A percentile compares a stretch with the other conserved stretches of the same genome.
These are phyloP conservation scores for Camelina neglecta DNA, from an alignment of 345 rosid genomes.

Conservation along the genomic window DNA sequence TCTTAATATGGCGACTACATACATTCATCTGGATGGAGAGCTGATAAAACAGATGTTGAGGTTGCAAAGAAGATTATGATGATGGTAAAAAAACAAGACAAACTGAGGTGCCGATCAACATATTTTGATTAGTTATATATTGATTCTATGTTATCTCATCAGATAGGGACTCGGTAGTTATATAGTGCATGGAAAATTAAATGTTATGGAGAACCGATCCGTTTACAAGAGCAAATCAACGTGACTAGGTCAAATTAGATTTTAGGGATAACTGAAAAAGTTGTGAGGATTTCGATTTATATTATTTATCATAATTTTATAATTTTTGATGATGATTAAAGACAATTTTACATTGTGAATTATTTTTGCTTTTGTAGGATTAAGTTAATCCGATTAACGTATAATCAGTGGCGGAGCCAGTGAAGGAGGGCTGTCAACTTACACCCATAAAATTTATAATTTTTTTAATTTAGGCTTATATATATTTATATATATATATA, in stretches of 20 bases:
- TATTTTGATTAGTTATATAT: neutral
- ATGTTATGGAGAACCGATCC: neutral
- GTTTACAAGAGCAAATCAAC: neutral
- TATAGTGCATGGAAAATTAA: neutral
- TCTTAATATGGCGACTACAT: neutral
- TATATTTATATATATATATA: no score
- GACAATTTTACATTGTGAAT: no score
- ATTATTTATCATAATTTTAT: no score
- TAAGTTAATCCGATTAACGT: no score
- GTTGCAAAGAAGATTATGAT: neutral
- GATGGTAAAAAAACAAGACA: constrained; percentile 11
- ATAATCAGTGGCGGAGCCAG: no score
- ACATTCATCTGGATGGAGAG: constrained; percentile 28
- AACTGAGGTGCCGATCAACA: neutral
- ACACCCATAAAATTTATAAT: no score
- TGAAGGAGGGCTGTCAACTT: no score
- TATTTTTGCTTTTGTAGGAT: no score
- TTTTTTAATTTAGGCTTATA: no score
- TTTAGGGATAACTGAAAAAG: no score
- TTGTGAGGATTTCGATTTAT: no score
- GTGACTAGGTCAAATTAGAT: neutral
- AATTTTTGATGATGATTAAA: no score
- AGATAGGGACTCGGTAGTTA: neutral
- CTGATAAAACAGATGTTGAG: constrained; percentile 10
- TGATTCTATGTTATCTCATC: neutral